These are phyloP conservation scores for Coemansia sp. DNA, from an alignment of 192 early-diverging fungal species.

Conservation along the genomic window DNA sequence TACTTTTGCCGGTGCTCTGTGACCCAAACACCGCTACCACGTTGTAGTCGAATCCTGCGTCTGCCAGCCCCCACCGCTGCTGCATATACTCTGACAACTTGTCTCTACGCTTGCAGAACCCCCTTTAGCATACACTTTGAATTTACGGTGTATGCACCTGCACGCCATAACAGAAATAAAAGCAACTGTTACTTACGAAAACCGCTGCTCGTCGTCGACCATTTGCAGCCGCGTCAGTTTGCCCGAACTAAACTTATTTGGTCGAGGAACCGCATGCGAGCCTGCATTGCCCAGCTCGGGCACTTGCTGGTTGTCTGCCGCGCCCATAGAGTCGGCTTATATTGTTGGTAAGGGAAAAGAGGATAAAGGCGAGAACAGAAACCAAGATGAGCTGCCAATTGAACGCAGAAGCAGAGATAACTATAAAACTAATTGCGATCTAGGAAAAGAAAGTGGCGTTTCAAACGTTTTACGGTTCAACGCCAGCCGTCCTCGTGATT, in stretches of 20 bases:
- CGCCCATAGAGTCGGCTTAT: constrained; percentile 5
- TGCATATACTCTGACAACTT: constrained; percentile 76
- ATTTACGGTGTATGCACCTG: neutral
- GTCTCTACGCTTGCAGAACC: constrained; percentile 49
- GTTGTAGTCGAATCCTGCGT: constrained; percentile 94
- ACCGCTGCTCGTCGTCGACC: constrained; percentile 50
- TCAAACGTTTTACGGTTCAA: neutral
- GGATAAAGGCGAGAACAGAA: neutral
- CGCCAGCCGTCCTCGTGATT: constrained; percentile 2
- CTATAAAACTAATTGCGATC: neutral
- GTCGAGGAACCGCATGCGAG: neutral
- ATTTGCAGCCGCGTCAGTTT: constrained; percentile 42
- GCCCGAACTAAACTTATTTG: neutral
- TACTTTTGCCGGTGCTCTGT: constrained; percentile 98
- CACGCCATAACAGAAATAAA: neutral
- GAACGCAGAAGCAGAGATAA: neutral
- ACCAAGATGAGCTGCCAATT: neutral
- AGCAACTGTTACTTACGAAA: constrained; percentile 43
- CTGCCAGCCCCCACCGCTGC: constrained; percentile 74
- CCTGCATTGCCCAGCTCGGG: constrained; percentile 11
- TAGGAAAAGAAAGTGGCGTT: neutral
- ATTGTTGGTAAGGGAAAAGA: neutral
- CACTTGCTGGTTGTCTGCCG: constrained; percentile 26
- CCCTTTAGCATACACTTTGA: neutral
- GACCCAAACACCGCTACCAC: constrained; percentile 98